Conservation (phyloP, 305 asterid genomes). For the Plantago coronopus region DNA sequence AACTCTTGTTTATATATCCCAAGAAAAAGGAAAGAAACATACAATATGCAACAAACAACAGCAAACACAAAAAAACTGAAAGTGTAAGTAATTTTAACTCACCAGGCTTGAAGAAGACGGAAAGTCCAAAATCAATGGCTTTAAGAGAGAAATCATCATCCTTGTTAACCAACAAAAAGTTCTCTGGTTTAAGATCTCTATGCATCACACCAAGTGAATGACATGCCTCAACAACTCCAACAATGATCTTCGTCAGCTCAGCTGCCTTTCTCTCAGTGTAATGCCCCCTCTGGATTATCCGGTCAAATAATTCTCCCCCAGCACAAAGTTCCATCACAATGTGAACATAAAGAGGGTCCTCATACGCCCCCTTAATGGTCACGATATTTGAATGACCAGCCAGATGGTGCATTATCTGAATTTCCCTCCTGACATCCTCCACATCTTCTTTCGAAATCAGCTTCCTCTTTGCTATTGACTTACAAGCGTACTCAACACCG, state of each 20-base stretch:
- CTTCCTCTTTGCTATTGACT: slow-evolving; percentile 84
- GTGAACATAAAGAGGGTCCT: slow-evolving; percentile 75
- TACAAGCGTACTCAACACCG: slow-evolving; percentile 67
- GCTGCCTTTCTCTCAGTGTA: slow-evolving; percentile 90
- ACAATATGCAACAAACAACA: background rate
- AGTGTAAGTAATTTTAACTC: background rate
- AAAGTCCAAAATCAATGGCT: slow-evolving; percentile 92
- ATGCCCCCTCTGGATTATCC: slow-evolving; percentile 83
- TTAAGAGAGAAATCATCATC: slow-evolving; percentile 86
- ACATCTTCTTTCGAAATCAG: slow-evolving; percentile 77
- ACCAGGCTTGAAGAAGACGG: slow-evolving; percentile 97
- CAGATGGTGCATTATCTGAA: slow-evolving; percentile 93
- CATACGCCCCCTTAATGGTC: slow-evolving; percentile 84
- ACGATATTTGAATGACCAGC: slow-evolving; percentile 85
- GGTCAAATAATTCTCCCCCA: slow-evolving; percentile 93
- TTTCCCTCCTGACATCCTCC: slow-evolving; percentile 89
- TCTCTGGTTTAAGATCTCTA: slow-evolving; percentile 90
- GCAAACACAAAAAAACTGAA: background rate
- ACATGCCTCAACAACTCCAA: slow-evolving; percentile 90
- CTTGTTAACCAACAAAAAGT: slow-evolving; percentile 80
- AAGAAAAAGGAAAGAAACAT: slow-evolving; percentile 5
- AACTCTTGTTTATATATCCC: background rate
- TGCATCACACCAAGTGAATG: slow-evolving; percentile 95
- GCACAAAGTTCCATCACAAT: slow-evolving; percentile 89
- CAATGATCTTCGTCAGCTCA: slow-evolving; percentile 72